phyloP scores from a whole-genome alignment of 2,329 filamentous ascomycete species.

The Calonectria hongkongensis region DNA sequence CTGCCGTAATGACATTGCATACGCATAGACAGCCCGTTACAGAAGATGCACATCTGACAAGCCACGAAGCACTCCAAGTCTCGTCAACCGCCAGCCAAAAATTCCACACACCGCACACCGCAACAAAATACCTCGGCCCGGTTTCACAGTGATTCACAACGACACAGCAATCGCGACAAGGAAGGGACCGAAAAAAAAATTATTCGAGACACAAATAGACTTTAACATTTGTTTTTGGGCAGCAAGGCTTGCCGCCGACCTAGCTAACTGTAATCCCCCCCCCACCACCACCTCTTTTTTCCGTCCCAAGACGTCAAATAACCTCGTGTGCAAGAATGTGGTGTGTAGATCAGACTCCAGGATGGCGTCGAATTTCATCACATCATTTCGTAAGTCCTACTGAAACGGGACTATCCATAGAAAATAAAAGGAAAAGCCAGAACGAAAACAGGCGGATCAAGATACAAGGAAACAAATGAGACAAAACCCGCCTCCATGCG shows the following conservation, averaged over 20 bases:
- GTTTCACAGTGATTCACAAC: slow-evolving; percentile 34
- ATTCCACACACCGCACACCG: neutral
- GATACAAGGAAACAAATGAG: slow-evolving; percentile 23
- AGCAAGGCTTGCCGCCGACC: slow-evolving; percentile 27
- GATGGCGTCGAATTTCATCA: slow-evolving; percentile 47
- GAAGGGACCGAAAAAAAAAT: neutral
- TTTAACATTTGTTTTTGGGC: slow-evolving; percentile 36
- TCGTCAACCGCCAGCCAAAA: slow-evolving; percentile 6
- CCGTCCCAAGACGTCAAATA: slow-evolving; percentile 27
- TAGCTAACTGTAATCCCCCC: slow-evolving; percentile 15
- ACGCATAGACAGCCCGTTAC: slow-evolving; percentile 15
- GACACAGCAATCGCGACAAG: neutral
- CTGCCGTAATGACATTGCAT: slow-evolving; percentile 22
- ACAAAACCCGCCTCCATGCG: slow-evolving; percentile 26
- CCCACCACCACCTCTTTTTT: slow-evolving; percentile 4
- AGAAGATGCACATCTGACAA: slow-evolving; percentile 32
- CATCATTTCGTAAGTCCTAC: slow-evolving; percentile 56
- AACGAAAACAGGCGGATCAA: slow-evolving; percentile 2
- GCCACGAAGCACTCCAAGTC: slow-evolving; percentile 27
- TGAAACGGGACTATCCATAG: slow-evolving; percentile 49
- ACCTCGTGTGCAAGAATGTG: slow-evolving; percentile 34
- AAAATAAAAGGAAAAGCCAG: slow-evolving; percentile 41
- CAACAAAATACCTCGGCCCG: neutral
- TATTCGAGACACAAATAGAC: slow-evolving; percentile 29
- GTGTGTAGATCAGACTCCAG: slow-evolving; percentile 37